phyloP scores from a whole-genome alignment of 305 asterid species.

The Caryopteris hybrid region DNA sequence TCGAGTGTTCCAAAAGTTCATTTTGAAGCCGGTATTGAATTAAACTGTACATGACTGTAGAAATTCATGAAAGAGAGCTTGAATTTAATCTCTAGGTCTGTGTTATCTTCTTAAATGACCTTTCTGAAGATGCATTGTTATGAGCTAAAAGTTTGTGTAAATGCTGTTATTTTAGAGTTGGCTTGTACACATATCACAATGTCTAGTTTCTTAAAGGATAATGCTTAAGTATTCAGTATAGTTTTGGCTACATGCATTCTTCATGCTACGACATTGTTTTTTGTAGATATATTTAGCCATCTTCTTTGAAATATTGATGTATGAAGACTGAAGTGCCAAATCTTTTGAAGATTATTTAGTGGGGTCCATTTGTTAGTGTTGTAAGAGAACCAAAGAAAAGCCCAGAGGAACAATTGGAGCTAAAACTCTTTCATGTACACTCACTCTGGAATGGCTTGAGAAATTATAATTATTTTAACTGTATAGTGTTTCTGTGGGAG shows the following conservation, averaged over 20 bases:
- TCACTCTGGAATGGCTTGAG: background rate
- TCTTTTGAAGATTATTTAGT: background rate
- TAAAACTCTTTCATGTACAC: background rate
- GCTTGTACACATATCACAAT: background rate
- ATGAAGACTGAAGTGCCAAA: background rate
- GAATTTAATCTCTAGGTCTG: background rate
- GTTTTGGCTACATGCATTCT: background rate
- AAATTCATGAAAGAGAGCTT: background rate
- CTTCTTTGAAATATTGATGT: background rate
- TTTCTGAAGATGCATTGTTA: background rate
- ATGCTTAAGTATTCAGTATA: background rate
- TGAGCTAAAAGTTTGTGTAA: background rate
- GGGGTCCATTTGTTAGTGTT: background rate
- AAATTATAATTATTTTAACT: background rate
- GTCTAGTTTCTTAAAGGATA: background rate
- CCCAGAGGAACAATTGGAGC: background rate
- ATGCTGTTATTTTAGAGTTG: background rate
- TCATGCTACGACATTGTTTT: background rate
- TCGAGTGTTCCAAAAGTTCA: background rate
- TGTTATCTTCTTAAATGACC: background rate
- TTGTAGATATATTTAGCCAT: background rate
- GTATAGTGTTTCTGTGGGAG: background rate
- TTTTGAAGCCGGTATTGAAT: background rate
- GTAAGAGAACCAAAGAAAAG: background rate
- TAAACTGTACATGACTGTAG: background rate